Conservation (phyloP, 768 basidiomycete species). For the Termitomyces sp. region DNA sequence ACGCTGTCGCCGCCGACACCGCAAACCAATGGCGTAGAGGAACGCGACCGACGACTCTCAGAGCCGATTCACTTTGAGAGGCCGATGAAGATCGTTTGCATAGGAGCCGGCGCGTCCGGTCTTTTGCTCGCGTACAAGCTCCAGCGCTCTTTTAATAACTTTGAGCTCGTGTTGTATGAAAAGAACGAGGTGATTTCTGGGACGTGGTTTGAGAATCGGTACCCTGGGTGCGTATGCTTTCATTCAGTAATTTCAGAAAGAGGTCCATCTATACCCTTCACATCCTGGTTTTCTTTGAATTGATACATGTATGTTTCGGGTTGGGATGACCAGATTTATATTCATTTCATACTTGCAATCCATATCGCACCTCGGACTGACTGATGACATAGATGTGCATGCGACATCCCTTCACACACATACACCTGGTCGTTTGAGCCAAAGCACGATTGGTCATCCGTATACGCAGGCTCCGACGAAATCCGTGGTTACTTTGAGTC, state of each 20-base stretch:
- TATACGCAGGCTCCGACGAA: slow-evolving; percentile 25
- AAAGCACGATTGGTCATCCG: slow-evolving; percentile 24
- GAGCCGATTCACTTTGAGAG: slow-evolving; percentile 23
- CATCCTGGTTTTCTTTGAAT: background rate
- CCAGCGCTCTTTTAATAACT: slow-evolving; percentile 27
- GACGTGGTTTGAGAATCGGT: slow-evolving; percentile 30
- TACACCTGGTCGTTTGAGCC: slow-evolving; percentile 29
- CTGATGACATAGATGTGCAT: slow-evolving; percentile 19
- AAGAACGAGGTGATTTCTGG: slow-evolving; percentile 26
- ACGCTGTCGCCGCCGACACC: background rate
- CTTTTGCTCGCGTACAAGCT: slow-evolving; percentile 25
- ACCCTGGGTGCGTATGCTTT: slow-evolving; percentile 24
- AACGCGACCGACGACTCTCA: slow-evolving; percentile 4
- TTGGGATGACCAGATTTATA: background rate
- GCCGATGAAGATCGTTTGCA: slow-evolving; percentile 23
- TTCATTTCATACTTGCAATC: background rate
- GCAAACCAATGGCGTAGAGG: background rate
- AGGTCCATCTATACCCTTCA: too few relatives aligned
- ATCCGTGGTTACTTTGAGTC: slow-evolving; percentile 23
- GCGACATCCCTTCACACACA: slow-evolving; percentile 26
- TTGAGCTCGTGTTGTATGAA: slow-evolving; percentile 26
- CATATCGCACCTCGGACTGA: background rate
- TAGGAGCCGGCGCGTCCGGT: slow-evolving; percentile 32
- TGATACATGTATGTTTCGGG: too few relatives aligned
- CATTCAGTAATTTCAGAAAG: too few relatives aligned